phyloP scores from a whole-genome alignment of 2,329 filamentous ascomycete genomes.

The Sporothrix pseudoabietina region DNA sequence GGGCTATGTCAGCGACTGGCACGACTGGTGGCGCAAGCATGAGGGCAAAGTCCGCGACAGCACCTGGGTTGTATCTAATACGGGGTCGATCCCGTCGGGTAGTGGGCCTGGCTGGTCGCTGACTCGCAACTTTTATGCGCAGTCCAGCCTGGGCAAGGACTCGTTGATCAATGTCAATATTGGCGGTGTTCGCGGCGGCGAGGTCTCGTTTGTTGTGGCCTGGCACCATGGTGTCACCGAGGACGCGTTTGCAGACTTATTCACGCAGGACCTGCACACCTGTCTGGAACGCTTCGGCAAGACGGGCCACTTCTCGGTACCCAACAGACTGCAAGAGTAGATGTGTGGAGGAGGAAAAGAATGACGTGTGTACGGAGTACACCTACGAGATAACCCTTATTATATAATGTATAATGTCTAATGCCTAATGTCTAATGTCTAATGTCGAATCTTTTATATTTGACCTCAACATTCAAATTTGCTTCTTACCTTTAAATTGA shows the following conservation, averaged over 20 bases:
- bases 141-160: constrained; percentile 50
- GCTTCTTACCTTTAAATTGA: too few species aligned
- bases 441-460: neutral
- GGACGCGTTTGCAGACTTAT: constrained; percentile 42
- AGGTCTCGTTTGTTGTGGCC: constrained; percentile 48
- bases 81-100: constrained; percentile 46
- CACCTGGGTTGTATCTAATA: constrained; percentile 58
- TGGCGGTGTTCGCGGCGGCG: constrained; percentile 48
- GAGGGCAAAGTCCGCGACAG: constrained; percentile 47
- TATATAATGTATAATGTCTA: neutral
- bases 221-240: constrained; percentile 54
- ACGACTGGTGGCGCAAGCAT: constrained; percentile 45
- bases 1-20: constrained; percentile 49
- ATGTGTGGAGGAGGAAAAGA: neutral
- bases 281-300: constrained; percentile 36
- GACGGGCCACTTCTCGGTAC: constrained; percentile 30
- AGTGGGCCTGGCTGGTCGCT: constrained; percentile 42
- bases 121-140: constrained; percentile 53
- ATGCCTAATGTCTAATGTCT: neutral
- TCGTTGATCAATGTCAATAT: constrained; percentile 51
- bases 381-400: neutral
- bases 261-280: constrained; percentile 45
- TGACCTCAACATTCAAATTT: neutral
- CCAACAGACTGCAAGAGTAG: neutral
- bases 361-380: neutral